Base-by-base conservation (phyloP, 73 alveolate species). In the Tetrahymena thermophila region DNA sequence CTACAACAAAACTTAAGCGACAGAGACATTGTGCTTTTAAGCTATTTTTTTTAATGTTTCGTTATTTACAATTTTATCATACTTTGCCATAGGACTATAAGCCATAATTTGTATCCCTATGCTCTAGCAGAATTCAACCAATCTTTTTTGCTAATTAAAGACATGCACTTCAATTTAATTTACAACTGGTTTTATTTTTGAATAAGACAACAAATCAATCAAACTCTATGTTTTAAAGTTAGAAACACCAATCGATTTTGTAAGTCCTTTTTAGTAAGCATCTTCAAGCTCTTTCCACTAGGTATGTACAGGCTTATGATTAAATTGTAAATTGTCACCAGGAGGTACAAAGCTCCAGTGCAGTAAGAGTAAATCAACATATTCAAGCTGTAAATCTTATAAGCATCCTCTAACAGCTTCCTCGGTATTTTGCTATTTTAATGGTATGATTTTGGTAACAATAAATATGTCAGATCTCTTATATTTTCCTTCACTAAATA, bases 151-250 rank as follows among this genome's bases (percentile, higher is more conserved):
- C n/a, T 93, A 94, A 37, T 35, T 42, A 96, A 95, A 94, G 0
- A 98, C 97, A 96, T 98, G 98, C n/a, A 93, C 37, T 94, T 98
- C 99, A 93, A 98, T 94, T 96, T 98, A 98, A 55, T 97, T 97
- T 34, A 94, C 93, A 37, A 56, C 98, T 2, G 99, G 99, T 95
- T 94, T 96, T 8, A 97, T 94, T 94, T 95, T 94, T 35, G 98
- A 96, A 83, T 94, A 96, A 42, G 98, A 93, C 43, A 96, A 93
- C 93, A 98, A 42, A 93, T 98, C 98, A 25, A 93, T 35, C 58
- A 98, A 94, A 21, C 94, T 37, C 94, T 93, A 96, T 10, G 93
- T 96, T 85, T 94, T 97, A 94, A 96, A 96, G 95, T 98, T 98
- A 23, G 98, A 58, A 34, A 98, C 98, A 7, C 99, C 99, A 93